Evolutionary conservation across 2,329 filamentous ascomycete species (phyloP).

Genomic region (Cladosporium sp.): DNA sequence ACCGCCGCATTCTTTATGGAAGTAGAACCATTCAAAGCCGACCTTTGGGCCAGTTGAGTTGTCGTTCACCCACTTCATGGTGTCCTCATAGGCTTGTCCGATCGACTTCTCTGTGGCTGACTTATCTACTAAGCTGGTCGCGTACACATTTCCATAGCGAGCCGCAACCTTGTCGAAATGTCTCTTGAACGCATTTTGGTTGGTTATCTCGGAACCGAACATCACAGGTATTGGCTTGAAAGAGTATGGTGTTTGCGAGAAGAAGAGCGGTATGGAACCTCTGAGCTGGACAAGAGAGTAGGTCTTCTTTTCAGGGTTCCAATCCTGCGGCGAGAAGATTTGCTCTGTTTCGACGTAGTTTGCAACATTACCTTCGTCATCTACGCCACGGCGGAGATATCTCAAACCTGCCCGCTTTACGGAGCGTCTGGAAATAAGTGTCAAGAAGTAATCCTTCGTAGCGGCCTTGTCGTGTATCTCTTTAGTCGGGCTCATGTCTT

Average conservation of each 20-base stretch:
- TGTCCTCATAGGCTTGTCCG: slow-evolving; percentile 68
- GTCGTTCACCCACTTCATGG: slow-evolving; percentile 61
- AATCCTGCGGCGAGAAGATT: slow-evolving; percentile 67
- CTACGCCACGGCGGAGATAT: slow-evolving; percentile 83
- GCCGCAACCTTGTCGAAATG: slow-evolving; percentile 68
- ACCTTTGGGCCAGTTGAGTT: slow-evolving; percentile 49
- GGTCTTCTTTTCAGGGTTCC: slow-evolving; percentile 55
- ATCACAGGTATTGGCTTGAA: slow-evolving; percentile 80
- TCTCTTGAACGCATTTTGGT: slow-evolving; percentile 67
- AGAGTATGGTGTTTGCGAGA: slow-evolving; percentile 89
- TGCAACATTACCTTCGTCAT: slow-evolving; percentile 81
- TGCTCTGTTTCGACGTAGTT: slow-evolving; percentile 96
- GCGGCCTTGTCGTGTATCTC: slow-evolving; percentile 10
- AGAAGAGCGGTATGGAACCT: slow-evolving; percentile 90
- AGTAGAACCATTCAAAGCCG: slow-evolving; percentile 94
- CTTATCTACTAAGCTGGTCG: slow-evolving; percentile 82
- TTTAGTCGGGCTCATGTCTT: not conserved
- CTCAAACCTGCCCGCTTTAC: slow-evolving; percentile 79
- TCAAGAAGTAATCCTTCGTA: slow-evolving; percentile 61
- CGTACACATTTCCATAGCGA: slow-evolving; percentile 70
- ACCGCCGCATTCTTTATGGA: slow-evolving; percentile 82
- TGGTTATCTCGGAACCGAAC: slow-evolving; percentile 73
- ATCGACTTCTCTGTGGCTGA: slow-evolving; percentile 74
- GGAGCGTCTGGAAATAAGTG: slow-evolving; percentile 83
- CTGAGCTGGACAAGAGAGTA: slow-evolving; percentile 84